Base-by-base conservation (phyloP, 805 yeast genomes). In the Metschnikowia arizonensis region DNA sequence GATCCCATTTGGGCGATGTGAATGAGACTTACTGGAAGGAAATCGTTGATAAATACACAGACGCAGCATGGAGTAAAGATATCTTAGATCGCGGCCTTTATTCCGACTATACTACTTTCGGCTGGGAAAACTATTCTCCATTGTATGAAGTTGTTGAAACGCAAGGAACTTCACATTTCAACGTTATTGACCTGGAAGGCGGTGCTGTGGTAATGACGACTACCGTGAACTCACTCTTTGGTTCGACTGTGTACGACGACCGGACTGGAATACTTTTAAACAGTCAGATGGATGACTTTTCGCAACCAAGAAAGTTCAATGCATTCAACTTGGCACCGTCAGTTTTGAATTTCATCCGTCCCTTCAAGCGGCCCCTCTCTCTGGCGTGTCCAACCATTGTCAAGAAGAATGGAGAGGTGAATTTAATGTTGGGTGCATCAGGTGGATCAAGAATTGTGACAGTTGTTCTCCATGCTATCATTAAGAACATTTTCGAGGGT, bases 221-320 rank as follows among this genome's bases (percentile, higher is more conserved):
- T 1, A 90, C 98, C 0, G 81, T 91, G 8, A 91, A 91, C 60
- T 66, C 89, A 43, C 61, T 79, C 32, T 91, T 89, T 65, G 99
- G 99, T 0, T 82, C 93, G 10, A 60, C 81, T 54, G 83, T 91
- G 5, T 85, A 83, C 60, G 97, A 91, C 61, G 82, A 83, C 1
- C 61, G 48, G 1, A 90, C 98, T 0, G 98, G 97, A 2, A 69
- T 91, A 7, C 74, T 91, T 8, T 66, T 91, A 57, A 91, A 91
- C 66, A 81, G 88, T 55, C 88, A 91, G 63, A 90, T 91, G 97
- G 97, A 91, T 63, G 98, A 91, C 61, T 91, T 91, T 58, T 84
- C 96, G 7, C 71, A 78, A 26, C 89, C 93, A 1, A 71, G 77
- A 12, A 67, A 74, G 6, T 70, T 77, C 14, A 91, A 91, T 63